Evolutionary conservation across 1,284 basidiomycete genomes (phyloP), one percentile per base, ranked within the genome.

Genomic region (Sanguinoderma infundibulare): DNA sequence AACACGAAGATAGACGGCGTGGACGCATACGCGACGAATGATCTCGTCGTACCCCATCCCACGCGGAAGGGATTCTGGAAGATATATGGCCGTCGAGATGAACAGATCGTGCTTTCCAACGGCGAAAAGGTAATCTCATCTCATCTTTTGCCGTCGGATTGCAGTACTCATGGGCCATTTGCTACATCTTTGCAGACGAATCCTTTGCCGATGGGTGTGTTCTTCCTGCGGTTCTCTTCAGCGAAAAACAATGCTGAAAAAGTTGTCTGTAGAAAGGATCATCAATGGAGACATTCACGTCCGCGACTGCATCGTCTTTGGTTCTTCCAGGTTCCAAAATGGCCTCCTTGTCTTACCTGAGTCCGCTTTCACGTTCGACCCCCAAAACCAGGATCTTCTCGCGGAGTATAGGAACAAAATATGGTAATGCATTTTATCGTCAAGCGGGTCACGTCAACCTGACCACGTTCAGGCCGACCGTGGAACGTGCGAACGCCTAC

Each of bases 151-250:
- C 10, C 22, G 24, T 53, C 7, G 30, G 8, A 7, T 6, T 10
- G n/a, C 5, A 15, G n/a, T 38, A 22, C 14, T 38, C 20, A 53
- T 17, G 26, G n/a, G 2, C 22, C 40, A 5, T n/a, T 14, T 2
- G 28, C 15, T 39, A 6, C 10, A 3, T 7, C 28, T 24, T 6
- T 7, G 17, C n/a, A 79, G 76, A 80, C 77, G 1, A 82, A 81
- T 62, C 79, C 79, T 0, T 74, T 73, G 0, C 79, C 79, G 1
- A 69, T 81, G 34, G 79, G 79, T 78, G 55, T 4, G 50, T 28
- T 3, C 14, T 26, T 2, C 3, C 3, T 30, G 22, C n/a, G 14
- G 1, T 7, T 14, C 17, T 14, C 12, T 4, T 2, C 12, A 44
- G 12, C 24, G 12, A 24, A 44, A 24, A 26, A 10, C 42, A 44